A percentile compares a stretch with the other conserved stretches of the same genome.
Conservation (phyloP, 2,329 filamentous ascomycete genomes). For the Aspergillus alliaceus region DNA sequence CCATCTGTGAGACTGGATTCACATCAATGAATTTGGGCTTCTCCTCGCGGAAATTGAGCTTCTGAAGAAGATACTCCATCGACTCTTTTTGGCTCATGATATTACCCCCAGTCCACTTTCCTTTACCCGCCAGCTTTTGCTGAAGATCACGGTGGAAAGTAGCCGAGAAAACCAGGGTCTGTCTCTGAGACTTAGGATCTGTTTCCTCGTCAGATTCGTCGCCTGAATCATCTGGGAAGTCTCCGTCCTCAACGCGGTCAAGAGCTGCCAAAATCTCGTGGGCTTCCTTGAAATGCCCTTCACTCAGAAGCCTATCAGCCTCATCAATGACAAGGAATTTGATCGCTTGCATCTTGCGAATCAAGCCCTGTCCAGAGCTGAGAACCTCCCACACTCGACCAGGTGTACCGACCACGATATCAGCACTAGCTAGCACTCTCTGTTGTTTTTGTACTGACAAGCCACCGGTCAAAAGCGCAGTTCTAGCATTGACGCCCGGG, state of each 20-base stretch:
- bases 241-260: constrained; percentile 60
- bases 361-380: constrained; percentile 68
- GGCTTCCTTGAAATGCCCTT: constrained; percentile 93
- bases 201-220: constrained; percentile 46
- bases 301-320: constrained; percentile 85
- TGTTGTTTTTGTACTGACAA: constrained; percentile 94
- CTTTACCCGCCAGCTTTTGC: constrained; percentile 82
- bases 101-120: constrained; percentile 56
- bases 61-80: constrained; percentile 89
- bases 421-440: constrained; percentile 75
- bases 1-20: constrained; percentile 88
- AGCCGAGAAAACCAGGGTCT: constrained; percentile 94
- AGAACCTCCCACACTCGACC: constrained; percentile 94
- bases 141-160: constrained; percentile 92
- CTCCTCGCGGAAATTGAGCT: constrained; percentile 81
- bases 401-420: constrained; percentile 91
- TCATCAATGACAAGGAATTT: constrained; percentile 89
- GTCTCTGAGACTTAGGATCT: constrained; percentile 49
- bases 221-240: constrained; percentile 28
- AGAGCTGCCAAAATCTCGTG: constrained; percentile 82
- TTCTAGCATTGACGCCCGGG: constrained; percentile 58
- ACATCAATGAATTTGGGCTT: constrained; percentile 89
- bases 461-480: constrained; percentile 90
- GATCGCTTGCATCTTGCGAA: constrained; percentile 70
- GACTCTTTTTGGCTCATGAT: constrained; percentile 73